These are phyloP conservation scores for Alternaria tenuissima DNA, from an alignment of 2,329 filamentous ascomycete genomes.

Conservation along the genomic window DNA sequence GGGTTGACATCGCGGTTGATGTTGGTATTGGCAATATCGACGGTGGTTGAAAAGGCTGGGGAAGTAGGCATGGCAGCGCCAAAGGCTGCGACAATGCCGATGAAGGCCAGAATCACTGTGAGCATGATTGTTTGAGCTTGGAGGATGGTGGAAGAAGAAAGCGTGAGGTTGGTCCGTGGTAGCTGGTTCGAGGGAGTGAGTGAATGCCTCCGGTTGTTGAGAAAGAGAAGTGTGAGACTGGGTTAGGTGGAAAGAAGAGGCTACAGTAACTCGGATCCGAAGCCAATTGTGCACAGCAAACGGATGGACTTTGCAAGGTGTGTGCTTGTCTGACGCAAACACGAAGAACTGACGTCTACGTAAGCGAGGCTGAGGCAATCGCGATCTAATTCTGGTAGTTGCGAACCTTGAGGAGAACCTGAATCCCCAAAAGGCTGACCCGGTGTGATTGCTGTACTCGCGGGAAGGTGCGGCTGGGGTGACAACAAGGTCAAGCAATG, in stretches of 20 bases:
- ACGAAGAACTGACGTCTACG: neutral
- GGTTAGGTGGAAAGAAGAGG: neutral
- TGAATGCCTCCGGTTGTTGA: neutral
- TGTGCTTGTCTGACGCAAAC: neutral
- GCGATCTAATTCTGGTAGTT: neutral
- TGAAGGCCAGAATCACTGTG: neutral
- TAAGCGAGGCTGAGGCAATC: neutral
- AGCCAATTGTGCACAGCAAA: neutral
- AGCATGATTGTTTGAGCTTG: neutral
- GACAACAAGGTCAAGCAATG: neutral
- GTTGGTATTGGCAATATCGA: neutral
- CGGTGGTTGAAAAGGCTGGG: neutral
- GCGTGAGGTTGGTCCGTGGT: neutral
- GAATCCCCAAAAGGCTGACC: accelerated
- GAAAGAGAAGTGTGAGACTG: neutral
- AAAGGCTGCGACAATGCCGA: neutral
- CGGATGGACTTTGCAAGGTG: neutral
- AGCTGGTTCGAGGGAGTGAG: neutral
- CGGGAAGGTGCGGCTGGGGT: neutral
- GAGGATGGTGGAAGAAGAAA: neutral
- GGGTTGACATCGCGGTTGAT: neutral
- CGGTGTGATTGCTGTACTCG: neutral
- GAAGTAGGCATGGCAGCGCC: neutral
- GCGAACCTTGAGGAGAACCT: neutral
- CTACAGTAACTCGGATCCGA: neutral